A percentile compares a stretch with the other conserved stretches of the same genome.
Evolutionary conservation across 148 eudicot species (phyloP).

Genomic region (Amaranthus cruentus): DNA sequence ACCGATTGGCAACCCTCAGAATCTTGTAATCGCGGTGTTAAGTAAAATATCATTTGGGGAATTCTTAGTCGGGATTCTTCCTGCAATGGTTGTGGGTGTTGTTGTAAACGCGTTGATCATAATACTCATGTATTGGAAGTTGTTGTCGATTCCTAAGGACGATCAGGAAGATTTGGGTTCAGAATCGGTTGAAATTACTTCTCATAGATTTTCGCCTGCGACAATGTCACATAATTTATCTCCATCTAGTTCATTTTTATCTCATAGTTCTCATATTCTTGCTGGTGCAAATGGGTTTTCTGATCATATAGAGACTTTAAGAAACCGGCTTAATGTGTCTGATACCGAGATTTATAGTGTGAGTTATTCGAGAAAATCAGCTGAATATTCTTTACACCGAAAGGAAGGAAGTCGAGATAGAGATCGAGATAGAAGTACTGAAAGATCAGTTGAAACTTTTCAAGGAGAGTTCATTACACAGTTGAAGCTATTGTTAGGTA

Average conservation of each 20-base stretch:
- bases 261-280: too few species aligned
- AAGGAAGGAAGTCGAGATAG: constrained; percentile 6
- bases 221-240: too few species aligned
- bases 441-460: constrained; percentile 6
- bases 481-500: constrained; percentile 3
- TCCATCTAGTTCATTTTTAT: too few species aligned
- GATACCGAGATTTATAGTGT: constrained; percentile 40
- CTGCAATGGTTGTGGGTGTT: constrained; percentile 52
- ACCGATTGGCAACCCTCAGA: constrained; percentile 63
- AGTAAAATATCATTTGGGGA: constrained; percentile 41
- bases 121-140: constrained; percentile 66
- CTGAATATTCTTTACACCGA: not conserved
- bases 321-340: constrained; percentile 33
- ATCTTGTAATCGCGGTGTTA: constrained; percentile 44
- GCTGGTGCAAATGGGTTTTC: constrained; percentile 11
- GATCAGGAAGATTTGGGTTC: constrained; percentile 42
- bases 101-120: constrained; percentile 43
- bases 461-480: constrained; percentile 20
- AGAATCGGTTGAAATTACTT: constrained; percentile 16
- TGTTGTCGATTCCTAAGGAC: constrained; percentile 69
- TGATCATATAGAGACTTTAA: constrained; percentile 29
- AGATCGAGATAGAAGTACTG: too few species aligned
- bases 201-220: too few species aligned
- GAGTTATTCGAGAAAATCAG: too few species aligned
- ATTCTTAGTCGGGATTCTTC: constrained; percentile 34